Percentiles rank a stretch among this genome's conserved stretches.
Evolutionary conservation across 495 filamentous ascomycete genomes (phyloP).

Genomic region (Glutinoglossum americanum): DNA sequence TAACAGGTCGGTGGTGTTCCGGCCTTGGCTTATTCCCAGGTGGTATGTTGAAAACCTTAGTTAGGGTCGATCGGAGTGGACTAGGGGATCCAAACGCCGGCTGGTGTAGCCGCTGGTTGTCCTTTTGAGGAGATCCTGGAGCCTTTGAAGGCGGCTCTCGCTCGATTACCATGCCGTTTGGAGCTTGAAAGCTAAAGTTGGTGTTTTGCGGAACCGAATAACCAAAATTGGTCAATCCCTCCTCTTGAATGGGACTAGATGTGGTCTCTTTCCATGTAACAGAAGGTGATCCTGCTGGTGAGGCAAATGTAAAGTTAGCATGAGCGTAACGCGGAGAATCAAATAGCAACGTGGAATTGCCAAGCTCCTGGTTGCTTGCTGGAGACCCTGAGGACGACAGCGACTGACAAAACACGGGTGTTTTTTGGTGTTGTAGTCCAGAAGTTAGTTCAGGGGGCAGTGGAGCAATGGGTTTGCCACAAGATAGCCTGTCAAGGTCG

Average conservation of each 20-base stretch:
- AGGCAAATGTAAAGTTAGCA: not conserved
- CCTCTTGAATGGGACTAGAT: not conserved
- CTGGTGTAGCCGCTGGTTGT: not conserved
- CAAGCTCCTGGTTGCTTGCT: not conserved
- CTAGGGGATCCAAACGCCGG: slow-evolving; percentile 4
- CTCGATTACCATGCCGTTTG: slow-evolving; percentile 1
- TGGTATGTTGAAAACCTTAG: slow-evolving; percentile 1
- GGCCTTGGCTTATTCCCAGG: not conserved
- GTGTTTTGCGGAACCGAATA: not conserved
- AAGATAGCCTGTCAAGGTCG: not conserved
- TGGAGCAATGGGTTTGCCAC: not conserved
- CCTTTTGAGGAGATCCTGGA: not conserved
- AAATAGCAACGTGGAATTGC: not conserved
- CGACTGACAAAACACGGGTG: not conserved
- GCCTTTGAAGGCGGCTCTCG: slow-evolving; percentile 2
- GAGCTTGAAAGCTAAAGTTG: not conserved
- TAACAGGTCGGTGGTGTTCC: slow-evolving; percentile 1
- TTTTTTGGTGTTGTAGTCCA: too few relatives aligned
- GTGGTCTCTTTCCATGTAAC: not conserved
- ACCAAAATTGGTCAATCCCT: not conserved
- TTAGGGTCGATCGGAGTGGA: slow-evolving; percentile 1
- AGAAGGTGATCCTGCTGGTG: not conserved
- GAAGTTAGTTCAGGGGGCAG: not conserved
- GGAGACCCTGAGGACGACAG: not conserved
- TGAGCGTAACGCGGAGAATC: not conserved